Percentiles rank a stretch among this genome's conserved stretches.
Evolutionary conservation across 2,329 filamentous ascomycete genomes (phyloP).

Genomic region (Ramichloridium luteum): DNA sequence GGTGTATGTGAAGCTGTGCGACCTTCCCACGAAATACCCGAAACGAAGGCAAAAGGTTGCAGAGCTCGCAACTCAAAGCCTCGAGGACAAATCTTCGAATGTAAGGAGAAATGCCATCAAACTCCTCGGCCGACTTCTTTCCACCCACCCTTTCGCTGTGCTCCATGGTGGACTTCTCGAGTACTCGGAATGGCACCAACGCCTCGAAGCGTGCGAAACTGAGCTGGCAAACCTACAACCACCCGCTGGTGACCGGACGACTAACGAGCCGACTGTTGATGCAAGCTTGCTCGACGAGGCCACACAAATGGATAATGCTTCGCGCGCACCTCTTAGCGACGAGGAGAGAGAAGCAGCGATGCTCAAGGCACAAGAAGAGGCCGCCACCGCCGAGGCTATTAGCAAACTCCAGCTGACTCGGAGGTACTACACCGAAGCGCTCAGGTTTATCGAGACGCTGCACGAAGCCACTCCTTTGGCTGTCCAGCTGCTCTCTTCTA

Average conservation of each 20-base stretch:
- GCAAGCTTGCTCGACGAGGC: conserved; percentile 74
- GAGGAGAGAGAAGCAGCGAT: conserved; percentile 63
- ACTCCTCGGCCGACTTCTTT: conserved; percentile 72
- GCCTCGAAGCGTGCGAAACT: conserved; percentile 69
- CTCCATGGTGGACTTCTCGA: conserved; percentile 82
- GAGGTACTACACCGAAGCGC: conserved; percentile 83
- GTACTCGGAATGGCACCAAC: conserved; percentile 70
- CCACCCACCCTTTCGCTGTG: conserved; percentile 86
- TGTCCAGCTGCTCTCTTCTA: conserved; percentile 78
- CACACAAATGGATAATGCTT: conserved; percentile 55
- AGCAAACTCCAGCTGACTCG: conserved; percentile 77
- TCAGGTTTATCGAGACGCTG: conserved; percentile 85
- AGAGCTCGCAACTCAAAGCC: conserved; percentile 73
- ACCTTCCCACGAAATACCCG: conserved; percentile 90
- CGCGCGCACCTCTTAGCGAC: conserved; percentile 57
- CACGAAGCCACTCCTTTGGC: conserved; percentile 71
- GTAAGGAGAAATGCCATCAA: conserved; percentile 93
- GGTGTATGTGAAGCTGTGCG: conserved; percentile 82
- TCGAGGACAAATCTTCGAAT: conserved; percentile 97
- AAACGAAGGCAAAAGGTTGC: conserved; percentile 80
- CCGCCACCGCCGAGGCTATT: conserved; percentile 77
- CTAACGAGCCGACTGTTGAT: conserved; percentile 58
- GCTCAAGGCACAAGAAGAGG: conserved; percentile 72
- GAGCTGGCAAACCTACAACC: conserved; percentile 74
- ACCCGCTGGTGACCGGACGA: conserved; percentile 54